Evolutionary conservation across 768 basidiomycete genomes (phyloP).

Genomic region (Trametes cingulata): DNA sequence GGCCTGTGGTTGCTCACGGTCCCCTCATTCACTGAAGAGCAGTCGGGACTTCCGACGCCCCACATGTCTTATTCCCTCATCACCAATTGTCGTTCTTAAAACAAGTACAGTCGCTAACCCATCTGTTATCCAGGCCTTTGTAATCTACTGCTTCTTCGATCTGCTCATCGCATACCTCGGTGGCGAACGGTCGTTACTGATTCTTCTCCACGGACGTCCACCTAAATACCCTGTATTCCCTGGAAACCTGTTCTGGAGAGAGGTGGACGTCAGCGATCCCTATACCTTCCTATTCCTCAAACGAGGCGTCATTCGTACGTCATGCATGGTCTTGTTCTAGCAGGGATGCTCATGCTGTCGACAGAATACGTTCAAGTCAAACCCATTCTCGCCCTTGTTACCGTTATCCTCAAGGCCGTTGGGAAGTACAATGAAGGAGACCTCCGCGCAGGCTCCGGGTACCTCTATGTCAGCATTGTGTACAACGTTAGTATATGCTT

Average conservation of each 20-base stretch:
- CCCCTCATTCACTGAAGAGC: too few species aligned
- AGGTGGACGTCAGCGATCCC: conserved; percentile 94
- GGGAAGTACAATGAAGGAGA: conserved; percentile 91
- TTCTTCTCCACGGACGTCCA: conserved; percentile 86
- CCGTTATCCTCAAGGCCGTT: conserved; percentile 80
- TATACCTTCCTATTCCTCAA: conserved; percentile 93
- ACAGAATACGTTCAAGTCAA: conserved; percentile 98
- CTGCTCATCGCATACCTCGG: conserved; percentile 84
- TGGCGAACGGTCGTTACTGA: conserved; percentile 91
- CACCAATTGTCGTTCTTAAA: too few species aligned
- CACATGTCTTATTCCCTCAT: too few species aligned
- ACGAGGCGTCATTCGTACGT: conserved; percentile 89
- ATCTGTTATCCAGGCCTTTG: conserved; percentile 65
- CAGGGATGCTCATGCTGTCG: not conserved
- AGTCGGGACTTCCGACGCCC: too few species aligned
- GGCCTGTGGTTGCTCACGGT: too few species aligned
- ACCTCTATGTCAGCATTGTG: conserved; percentile 85
- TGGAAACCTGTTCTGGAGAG: conserved; percentile 74
- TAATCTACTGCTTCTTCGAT: conserved; percentile 91
- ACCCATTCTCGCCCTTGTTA: conserved; percentile 82
- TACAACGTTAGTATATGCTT: conserved; percentile 84
- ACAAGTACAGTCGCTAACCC: too few species aligned
- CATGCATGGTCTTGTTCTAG: not conserved
- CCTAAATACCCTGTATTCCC: conserved; percentile 90
- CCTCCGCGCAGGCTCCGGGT: conserved; percentile 83